Base-by-base conservation (phyloP, 352 stramenopile genomes). In the Phytophthora sojae region DNA sequence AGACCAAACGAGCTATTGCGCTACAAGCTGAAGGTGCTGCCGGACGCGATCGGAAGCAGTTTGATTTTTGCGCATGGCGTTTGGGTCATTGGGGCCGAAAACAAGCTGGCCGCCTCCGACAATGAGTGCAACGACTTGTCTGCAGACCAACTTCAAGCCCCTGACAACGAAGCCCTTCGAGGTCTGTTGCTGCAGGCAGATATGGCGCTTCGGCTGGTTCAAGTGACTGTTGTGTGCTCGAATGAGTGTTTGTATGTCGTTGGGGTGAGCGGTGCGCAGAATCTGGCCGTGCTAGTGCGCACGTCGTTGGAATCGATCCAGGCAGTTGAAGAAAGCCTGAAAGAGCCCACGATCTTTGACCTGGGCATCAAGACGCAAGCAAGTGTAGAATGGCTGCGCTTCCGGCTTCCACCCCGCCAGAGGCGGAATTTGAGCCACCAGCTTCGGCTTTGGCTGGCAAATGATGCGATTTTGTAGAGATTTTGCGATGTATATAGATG, bases 11-110 rank as follows among this genome's bases (percentile, higher is more conserved):
- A 93, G 32, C 56, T 92, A 9, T 71, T 93, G 23, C 87, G 89
- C 11, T 93, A 92, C 69, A 93, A 92, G 63, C 68, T 96, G 53
- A 92, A 95, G 64, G 83, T 93, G 8, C 47, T 95, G 2, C 71
- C 73, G 6, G 78, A 93, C 53, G 76, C 79, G 0, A 73, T 83
- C 6, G 80, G 77, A 7, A 76, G 55, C 11, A 75, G 71, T 49
- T 77, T 96, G 5, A 73, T 88, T 30, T 89, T 86, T 44, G 89
- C 87, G 15, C 85, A 91, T 59, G 89, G 85, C 3, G 49, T 89
- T 23, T 96, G 86, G 81, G 60, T 91, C 3, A 67, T 87, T 51
- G 73, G 77, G 6, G 64, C 67, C 5, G 56, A 56, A 25, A 76
- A 65, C 21, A 19, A 76, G 12, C 39, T 80, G 4, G 30, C 75